A percentile compares a stretch with the other conserved stretches of the same genome.
Evolutionary conservation across 495 filamentous ascomycete species (phyloP).

Genomic region (Tricharina praecox): DNA sequence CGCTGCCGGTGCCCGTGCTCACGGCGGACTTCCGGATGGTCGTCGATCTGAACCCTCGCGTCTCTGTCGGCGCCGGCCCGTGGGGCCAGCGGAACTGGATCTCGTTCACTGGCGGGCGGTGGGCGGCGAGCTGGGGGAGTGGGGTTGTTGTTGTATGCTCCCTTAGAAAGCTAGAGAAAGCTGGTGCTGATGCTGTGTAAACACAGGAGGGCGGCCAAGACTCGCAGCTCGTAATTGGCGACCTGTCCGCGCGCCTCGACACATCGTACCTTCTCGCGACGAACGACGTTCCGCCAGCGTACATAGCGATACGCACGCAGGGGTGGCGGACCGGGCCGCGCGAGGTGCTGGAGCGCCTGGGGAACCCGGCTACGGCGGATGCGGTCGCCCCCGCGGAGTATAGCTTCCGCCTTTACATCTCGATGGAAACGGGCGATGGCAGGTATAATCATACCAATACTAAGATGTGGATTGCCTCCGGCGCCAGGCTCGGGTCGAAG

Average conservation of each 20-base stretch:
- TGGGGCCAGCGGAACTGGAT: constrained; percentile 6
- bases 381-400: background rate
- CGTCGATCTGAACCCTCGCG: background rate
- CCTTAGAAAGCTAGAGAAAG: too few relatives aligned
- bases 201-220: constrained; percentile 3
- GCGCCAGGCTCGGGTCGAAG: background rate
- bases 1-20: background rate
- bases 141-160: background rate
- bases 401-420: background rate
- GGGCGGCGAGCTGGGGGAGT: background rate
- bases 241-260: background rate
- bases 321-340: constrained; percentile 5
- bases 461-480: constrained; percentile 4
- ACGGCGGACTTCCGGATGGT: constrained; percentile 5
- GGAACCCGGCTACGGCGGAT: background rate
- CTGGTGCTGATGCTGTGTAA: background rate
- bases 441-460: constrained; percentile 4
- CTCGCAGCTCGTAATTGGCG: background rate
- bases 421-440: constrained; percentile 3
- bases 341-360: constrained; percentile 1
- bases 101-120: background rate
- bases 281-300: constrained; percentile 1
- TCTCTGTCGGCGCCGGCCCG: background rate
- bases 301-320: background rate
- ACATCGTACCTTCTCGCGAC: constrained; percentile 1